Evolutionary conservation across 192 early-diverging fungal genomes (phyloP).

Genomic region (Coemansia sp.): DNA sequence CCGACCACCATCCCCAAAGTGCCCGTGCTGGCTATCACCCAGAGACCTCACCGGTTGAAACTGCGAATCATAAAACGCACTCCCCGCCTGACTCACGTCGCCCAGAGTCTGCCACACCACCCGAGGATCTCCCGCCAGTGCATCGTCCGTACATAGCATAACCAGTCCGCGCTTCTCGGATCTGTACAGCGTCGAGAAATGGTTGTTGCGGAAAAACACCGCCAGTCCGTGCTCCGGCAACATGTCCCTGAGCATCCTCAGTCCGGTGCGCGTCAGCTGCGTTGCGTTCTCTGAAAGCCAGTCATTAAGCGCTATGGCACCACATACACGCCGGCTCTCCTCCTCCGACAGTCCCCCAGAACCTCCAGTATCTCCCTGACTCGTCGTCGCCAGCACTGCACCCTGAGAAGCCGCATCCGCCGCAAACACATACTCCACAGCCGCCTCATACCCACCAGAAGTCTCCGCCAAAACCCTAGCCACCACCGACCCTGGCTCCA

Average conservation of each 20-base stretch:
- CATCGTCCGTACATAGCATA: constrained; percentile 69
- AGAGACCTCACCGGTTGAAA: constrained; percentile 32
- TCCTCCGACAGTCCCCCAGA: background rate
- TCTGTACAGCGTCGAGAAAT: constrained; percentile 76
- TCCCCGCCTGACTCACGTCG: constrained; percentile 60
- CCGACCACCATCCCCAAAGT: background rate
- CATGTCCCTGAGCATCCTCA: constrained; percentile 60
- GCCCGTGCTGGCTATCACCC: no score
- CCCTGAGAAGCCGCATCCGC: constrained; percentile 50
- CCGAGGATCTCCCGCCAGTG: constrained; percentile 57
- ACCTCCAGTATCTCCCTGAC: background rate
- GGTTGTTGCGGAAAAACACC: constrained; percentile 94
- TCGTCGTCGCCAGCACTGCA: background rate
- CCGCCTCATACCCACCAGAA: constrained; percentile 68
- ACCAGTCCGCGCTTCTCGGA: constrained; percentile 51
- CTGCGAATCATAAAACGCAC: constrained; percentile 59
- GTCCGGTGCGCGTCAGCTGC: constrained; percentile 82
- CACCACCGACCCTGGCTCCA: constrained; percentile 59
- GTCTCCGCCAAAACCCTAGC: constrained; percentile 52
- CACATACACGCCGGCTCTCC: constrained; percentile 13
- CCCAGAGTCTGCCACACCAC: constrained; percentile 72
- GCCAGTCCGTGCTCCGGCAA: constrained; percentile 57
- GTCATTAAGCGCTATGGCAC: constrained; percentile 51
- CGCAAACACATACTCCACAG: constrained; percentile 74
- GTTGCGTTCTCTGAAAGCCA: constrained; percentile 75